A percentile compares a stretch with the other conserved stretches of the same genome.
Conservation (phyloP, 768 basidiomycete genomes). For the Lentinula sp. region DNA sequence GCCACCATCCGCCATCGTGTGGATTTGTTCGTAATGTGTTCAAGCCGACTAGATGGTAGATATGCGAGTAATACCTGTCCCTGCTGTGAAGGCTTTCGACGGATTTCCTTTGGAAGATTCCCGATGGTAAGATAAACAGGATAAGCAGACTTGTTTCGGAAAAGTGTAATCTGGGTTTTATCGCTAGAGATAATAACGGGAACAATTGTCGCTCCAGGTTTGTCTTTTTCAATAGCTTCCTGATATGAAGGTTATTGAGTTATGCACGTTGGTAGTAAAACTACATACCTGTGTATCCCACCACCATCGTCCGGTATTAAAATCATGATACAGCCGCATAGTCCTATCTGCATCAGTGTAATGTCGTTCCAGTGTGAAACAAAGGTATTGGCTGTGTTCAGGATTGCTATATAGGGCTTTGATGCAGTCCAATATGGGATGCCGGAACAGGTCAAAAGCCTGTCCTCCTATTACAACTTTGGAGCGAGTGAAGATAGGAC, state of each 20-base stretch:
- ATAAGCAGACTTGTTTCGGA: slow-evolving; percentile 22
- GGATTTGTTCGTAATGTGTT: slow-evolving; percentile 1
- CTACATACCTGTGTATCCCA: slow-evolving; percentile 38
- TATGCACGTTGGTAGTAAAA: background rate
- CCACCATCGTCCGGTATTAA: slow-evolving; percentile 49
- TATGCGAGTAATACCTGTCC: slow-evolving; percentile 24
- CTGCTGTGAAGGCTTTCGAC: slow-evolving; percentile 2
- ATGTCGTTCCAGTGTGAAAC: slow-evolving; percentile 29
- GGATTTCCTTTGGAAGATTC: slow-evolving; percentile 14
- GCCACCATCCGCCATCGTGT: slow-evolving; percentile 10
- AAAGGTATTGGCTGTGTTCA: slow-evolving; percentile 22
- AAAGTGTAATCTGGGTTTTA: too few species aligned
- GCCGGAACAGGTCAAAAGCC: slow-evolving; percentile 22
- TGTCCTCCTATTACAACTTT: slow-evolving; percentile 23
- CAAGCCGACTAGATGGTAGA: slow-evolving; percentile 19
- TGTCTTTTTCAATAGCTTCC: background rate
- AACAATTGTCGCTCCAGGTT: slow-evolving; percentile 13
- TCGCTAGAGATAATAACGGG: slow-evolving; percentile 27
- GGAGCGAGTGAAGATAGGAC: slow-evolving; percentile 19
- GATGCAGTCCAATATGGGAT: slow-evolving; percentile 31
- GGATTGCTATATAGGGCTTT: slow-evolving; percentile 26
- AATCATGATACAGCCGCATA: slow-evolving; percentile 29
- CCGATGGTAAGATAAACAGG: slow-evolving; percentile 28
- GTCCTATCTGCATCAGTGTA: slow-evolving; percentile 22
- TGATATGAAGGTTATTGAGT: background rate